phyloP scores from a whole-genome alignment of 2,329 filamentous ascomycete species.

The Venturia pyrina region DNA sequence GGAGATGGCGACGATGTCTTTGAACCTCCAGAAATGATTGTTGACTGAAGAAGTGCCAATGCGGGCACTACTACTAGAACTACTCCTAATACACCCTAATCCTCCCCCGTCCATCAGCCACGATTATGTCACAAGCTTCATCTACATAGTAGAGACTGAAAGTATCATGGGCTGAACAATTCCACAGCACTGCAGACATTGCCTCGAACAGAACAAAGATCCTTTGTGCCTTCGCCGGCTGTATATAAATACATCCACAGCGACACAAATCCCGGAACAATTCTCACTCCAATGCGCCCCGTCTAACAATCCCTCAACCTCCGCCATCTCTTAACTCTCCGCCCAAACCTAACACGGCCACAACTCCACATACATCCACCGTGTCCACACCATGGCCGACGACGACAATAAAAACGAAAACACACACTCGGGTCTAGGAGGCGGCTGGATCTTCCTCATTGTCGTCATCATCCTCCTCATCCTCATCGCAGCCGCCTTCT shows the following conservation, averaged over 20 bases:
- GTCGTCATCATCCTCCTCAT: conserved; percentile 55
- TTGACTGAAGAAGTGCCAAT: neutral
- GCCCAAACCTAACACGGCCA: conserved; percentile 16
- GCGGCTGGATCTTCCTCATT: conserved; percentile 59
- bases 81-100: neutral
- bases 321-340: conserved; percentile 26
- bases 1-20: neutral
- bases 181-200: neutral
- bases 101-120: neutral
- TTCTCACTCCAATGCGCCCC: neutral
- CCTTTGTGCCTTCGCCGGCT: neutral
- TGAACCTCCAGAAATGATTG: neutral
- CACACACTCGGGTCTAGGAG: conserved; percentile 29
- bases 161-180: neutral
- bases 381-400: conserved; percentile 2
- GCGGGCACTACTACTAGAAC: too few species aligned
- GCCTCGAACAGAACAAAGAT: neutral
- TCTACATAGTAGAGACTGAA: neutral
- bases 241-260: neutral
- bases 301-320: neutral
- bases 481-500: conserved; percentile 51
- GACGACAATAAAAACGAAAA: conserved; percentile 15
- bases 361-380: neutral
- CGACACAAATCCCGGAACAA: neutral
- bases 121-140: neutral